These are phyloP conservation scores for Saturnispora sanitii DNA, from an alignment of 805 yeast species.

Conservation along the genomic window DNA sequence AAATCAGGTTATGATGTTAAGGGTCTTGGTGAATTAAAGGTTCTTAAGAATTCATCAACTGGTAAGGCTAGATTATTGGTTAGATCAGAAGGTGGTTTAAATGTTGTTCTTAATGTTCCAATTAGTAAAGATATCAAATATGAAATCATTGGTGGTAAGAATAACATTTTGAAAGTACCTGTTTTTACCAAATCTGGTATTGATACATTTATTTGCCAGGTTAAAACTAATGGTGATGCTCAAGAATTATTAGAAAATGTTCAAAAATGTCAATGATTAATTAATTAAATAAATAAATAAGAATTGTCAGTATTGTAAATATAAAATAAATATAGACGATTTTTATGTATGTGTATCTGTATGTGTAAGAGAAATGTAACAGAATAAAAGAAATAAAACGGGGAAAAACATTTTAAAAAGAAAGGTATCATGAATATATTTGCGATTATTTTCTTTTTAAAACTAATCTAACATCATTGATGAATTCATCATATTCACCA, in stretches of 20 bases:
- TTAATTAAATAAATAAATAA: not conserved
- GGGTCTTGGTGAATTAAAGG: slow-evolving; percentile 79
- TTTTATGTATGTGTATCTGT: not conserved
- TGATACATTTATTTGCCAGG: slow-evolving; percentile 61
- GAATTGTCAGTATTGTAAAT: not conserved
- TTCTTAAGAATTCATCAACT: slow-evolving; percentile 51
- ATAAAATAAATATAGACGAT: not conserved
- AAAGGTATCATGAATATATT: not conserved
- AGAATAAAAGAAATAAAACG: no score
- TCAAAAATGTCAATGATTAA: slow-evolving; percentile 16
- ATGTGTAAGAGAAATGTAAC: not conserved
- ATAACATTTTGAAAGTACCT: slow-evolving; percentile 59
- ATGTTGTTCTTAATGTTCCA: slow-evolving; percentile 64
- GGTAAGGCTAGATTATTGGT: slow-evolving; percentile 61
- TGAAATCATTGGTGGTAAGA: slow-evolving; percentile 45
- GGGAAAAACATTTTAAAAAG: no score
- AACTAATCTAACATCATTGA: slow-evolving; percentile 32
- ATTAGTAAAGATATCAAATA: slow-evolving; percentile 51
- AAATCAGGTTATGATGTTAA: slow-evolving; percentile 47
- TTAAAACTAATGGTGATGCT: slow-evolving; percentile 69
- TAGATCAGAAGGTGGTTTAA: slow-evolving; percentile 82
- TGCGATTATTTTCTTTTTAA: slow-evolving; percentile 21
- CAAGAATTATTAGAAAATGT: slow-evolving; percentile 34
- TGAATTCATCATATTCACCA: slow-evolving; percentile 42
- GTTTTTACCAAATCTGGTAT: slow-evolving; percentile 49